Evolutionary conservation across 345 rosid genomes (phyloP), one percentile per base, ranked within the genome.

Genomic region (Eutrema yunnanense): DNA sequence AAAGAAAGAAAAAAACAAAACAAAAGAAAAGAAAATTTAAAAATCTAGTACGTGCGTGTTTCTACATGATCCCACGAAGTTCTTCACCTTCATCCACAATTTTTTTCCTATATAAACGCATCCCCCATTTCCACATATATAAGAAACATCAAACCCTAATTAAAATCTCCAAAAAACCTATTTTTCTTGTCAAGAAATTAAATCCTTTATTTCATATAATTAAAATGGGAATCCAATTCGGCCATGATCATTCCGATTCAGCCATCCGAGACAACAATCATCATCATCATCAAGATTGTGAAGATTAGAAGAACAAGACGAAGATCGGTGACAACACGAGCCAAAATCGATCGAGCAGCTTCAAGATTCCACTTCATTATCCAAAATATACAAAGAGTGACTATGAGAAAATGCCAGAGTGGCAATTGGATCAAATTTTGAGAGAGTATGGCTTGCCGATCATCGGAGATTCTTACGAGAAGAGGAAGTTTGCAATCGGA

Each of bases 341-440:
- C 41, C 54, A 42, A 50, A 51, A 58, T 33, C 40, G 44, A 30
- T 49, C 38, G 27, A 66, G 13, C 29, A 58, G 51, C 37, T 88
- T 86, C 62, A 83, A 74, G 72, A 78, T 86, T 78, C 94, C 89
- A 26, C 78, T 85, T 68, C 89, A 86, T 72, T 86, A 82, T 63
- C 91, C 94, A 5, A 83, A 82, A 69, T 88, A 78, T 77, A 82
- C 74, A 48, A 82, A 74, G 65, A 67, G 72, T 5, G 86, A 86
- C 29, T 85, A 88, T 16, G 88, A 88, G 67, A 63, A 74, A 47
- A 83, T 85, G 91, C 81, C 82, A 0, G 88, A 88, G 68, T 82
- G 89, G 88, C 79, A 83, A 61, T 19, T 88, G 53, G 89, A 86
- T 66, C 78, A 81, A 34, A 64, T 88, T 42, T 59, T 86, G 6